Evolutionary conservation across 352 stramenopile genomes (phyloP).

Genomic region (Pythium graminicola): DNA sequence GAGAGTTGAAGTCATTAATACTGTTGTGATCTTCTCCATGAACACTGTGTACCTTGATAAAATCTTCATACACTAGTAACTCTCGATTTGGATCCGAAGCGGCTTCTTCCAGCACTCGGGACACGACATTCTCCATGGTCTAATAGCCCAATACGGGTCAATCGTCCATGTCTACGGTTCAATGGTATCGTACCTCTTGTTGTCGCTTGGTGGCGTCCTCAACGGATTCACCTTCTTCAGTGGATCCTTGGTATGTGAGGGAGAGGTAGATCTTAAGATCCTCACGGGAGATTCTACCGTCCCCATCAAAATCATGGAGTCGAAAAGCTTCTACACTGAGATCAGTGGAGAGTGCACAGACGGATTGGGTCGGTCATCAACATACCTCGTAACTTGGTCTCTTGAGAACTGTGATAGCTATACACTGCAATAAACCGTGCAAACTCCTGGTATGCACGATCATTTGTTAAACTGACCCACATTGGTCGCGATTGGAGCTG

Average conservation of each 20-base stretch:
- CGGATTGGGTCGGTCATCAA: no score
- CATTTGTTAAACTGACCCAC: not conserved
- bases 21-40: not conserved
- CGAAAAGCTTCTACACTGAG: constrained; percentile 42
- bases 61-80: constrained; percentile 51
- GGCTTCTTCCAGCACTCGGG: constrained; percentile 44
- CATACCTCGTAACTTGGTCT: constrained; percentile 43
- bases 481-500: no score
- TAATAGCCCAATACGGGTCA: constrained; percentile 3
- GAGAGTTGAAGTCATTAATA: not conserved
- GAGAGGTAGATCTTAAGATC: constrained; percentile 46
- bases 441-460: constrained; percentile 47
- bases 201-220: constrained; percentile 20
- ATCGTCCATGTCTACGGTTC: not conserved
- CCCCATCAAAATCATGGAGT: constrained; percentile 65
- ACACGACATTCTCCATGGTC: constrained; percentile 37
- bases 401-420: constrained; percentile 51
- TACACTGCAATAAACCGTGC: constrained; percentile 43
- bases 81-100: constrained; percentile 39
- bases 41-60: constrained; percentile 36
- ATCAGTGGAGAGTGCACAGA: not conserved
- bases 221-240: constrained; percentile 20
- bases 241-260: constrained; percentile 30
- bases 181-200: constrained; percentile 25
- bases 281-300: constrained; percentile 55